Evolutionary conservation across 768 basidiomycete genomes (phyloP).

Genomic region (Auricularia sp.): DNA sequence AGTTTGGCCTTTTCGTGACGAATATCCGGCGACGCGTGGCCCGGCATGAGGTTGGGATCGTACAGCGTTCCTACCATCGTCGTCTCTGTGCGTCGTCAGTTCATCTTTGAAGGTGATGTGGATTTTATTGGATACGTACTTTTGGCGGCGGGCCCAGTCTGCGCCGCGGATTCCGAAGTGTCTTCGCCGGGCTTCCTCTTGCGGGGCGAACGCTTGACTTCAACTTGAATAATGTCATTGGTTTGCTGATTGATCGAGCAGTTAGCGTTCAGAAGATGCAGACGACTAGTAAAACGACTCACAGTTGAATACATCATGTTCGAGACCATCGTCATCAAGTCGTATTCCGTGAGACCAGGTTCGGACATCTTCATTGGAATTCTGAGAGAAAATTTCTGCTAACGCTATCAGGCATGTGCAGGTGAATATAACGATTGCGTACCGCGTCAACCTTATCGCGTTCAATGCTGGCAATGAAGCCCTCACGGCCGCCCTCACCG

Average conservation of each 20-base stretch:
- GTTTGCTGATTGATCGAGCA: neutral
- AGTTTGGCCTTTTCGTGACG: neutral
- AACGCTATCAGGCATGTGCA: no score
- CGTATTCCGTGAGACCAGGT: no score
- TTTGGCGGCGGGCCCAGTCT: neutral
- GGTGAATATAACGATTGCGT: neutral
- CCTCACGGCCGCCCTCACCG: neutral
- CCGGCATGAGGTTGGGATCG: neutral
- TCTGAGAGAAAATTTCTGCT: no score
- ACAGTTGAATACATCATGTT: no score
- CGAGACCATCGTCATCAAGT: no score
- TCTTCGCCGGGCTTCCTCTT: neutral
- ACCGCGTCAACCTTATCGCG: neutral
- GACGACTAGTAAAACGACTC: neutral
- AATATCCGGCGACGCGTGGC: neutral
- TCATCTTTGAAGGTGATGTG: neutral
- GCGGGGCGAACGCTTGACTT: neutral
- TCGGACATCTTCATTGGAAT: no score
- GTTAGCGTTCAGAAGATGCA: neutral
- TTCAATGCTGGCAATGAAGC: neutral
- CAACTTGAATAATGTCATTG: neutral
- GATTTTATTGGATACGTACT: neutral
- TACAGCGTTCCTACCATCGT: neutral
- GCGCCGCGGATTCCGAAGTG: neutral
- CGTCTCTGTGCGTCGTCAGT: neutral